phyloP scores from a whole-genome alignment of 441 rosid genomes.

The Erodium texanum region DNA sequence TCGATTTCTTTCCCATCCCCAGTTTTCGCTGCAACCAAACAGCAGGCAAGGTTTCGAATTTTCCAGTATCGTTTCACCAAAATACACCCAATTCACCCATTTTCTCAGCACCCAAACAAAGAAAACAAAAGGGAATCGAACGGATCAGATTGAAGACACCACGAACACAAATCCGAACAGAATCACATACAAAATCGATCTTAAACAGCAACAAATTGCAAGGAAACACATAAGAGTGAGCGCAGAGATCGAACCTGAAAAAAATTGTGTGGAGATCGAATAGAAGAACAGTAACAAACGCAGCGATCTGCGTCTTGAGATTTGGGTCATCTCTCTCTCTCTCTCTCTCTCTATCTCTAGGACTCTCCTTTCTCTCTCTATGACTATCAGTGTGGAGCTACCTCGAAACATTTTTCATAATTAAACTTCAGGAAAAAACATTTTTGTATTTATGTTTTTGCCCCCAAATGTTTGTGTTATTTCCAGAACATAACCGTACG shows the following conservation, averaged over 20 bases:
- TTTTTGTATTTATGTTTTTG: no score
- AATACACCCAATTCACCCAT: not conserved
- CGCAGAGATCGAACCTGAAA: constrained; percentile 43
- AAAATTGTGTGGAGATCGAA: constrained; percentile 40
- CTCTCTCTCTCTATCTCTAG: constrained; percentile 15
- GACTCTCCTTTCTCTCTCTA: constrained; percentile 4
- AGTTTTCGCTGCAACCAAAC: not conserved
- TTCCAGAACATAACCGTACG: no score
- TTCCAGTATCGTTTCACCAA: not conserved
- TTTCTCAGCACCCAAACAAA: constrained; percentile 16
- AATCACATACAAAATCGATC: not conserved
- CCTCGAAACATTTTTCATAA: not conserved
- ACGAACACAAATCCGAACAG: constrained; percentile 1
- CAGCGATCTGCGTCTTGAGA: constrained; percentile 29
- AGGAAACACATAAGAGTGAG: constrained; percentile 5
- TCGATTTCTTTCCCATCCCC: not conserved
- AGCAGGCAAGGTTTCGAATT: not conserved
- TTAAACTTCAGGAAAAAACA: no score
- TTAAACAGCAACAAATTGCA: not conserved
- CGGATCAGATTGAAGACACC: not conserved
- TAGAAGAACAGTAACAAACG: constrained; percentile 29
- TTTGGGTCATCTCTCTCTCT: constrained; percentile 33
- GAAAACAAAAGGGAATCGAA: not conserved
- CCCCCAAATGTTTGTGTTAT: no score
- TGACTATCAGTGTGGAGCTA: not conserved